These are phyloP conservation scores for Exophiala xenobiotica DNA, from an alignment of 2,329 filamentous ascomycete genomes.

Conservation along the genomic window DNA sequence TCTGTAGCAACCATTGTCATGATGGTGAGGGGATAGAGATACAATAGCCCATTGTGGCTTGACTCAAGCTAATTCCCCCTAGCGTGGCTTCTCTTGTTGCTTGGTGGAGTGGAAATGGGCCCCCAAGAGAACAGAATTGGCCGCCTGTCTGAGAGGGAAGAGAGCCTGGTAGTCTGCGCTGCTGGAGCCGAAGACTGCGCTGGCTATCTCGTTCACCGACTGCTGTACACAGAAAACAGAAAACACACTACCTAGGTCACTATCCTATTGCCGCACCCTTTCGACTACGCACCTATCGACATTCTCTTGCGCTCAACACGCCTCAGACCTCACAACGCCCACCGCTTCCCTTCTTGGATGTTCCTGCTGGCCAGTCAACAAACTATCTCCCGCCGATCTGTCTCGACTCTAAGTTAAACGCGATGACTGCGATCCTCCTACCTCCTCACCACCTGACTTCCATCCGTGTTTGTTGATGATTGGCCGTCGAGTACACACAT, in stretches of 20 bases:
- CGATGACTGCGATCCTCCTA: slow-evolving; percentile 21
- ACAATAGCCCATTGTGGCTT: slow-evolving; percentile 3
- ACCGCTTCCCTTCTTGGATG: slow-evolving; percentile 2
- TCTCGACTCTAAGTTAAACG: slow-evolving; percentile 8
- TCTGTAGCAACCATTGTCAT: not conserved
- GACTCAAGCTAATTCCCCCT: not conserved
- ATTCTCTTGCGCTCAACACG: not conserved
- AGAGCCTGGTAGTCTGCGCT: too few species aligned
- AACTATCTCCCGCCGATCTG: not conserved
- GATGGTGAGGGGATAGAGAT: not conserved
- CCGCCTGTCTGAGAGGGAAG: too few species aligned
- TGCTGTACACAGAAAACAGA: not conserved
- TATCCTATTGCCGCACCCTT: not conserved
- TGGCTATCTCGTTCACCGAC: slow-evolving; percentile 3
- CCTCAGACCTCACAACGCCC: not conserved
- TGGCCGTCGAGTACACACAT: slow-evolving; percentile 10
- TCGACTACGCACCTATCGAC: not conserved
- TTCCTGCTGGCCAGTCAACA: slow-evolving; percentile 1
- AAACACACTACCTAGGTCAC: not conserved
- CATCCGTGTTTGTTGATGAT: slow-evolving; percentile 25
- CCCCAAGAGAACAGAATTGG: too few species aligned
- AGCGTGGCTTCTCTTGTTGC: not conserved
- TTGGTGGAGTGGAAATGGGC: not conserved
- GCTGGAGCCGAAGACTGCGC: not conserved
- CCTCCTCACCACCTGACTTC: slow-evolving; percentile 10